Percentiles rank a stretch among this genome's conserved stretches.
Evolutionary conservation across 352 stramenopile genomes (phyloP).

Genomic region (Phytophthora crassamura): DNA sequence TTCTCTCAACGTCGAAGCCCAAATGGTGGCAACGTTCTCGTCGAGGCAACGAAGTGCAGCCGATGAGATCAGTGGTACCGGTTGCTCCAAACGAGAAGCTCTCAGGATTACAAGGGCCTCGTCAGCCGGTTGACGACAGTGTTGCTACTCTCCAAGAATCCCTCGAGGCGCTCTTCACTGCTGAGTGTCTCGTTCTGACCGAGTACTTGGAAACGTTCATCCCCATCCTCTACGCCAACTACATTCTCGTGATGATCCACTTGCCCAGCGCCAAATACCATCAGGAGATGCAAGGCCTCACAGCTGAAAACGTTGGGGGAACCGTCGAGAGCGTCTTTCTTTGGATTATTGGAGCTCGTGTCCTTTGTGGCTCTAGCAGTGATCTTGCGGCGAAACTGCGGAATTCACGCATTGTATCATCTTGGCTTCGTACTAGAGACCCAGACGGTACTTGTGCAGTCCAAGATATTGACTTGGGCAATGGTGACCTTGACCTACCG

Average conservation of each 20-base stretch:
- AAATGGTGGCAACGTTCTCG: not conserved
- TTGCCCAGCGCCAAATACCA: too few species aligned
- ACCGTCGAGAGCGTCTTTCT: too few species aligned
- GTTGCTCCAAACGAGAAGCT: not conserved
- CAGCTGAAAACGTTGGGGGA: too few species aligned
- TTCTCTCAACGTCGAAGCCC: not conserved
- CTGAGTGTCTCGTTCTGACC: too few species aligned
- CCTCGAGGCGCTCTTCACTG: slow-evolving; percentile 24
- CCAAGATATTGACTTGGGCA: slow-evolving; percentile 22
- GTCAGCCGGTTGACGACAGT: not conserved
- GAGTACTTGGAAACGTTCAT: too few species aligned
- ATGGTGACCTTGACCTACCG: slow-evolving; percentile 8
- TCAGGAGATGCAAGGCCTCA: too few species aligned
- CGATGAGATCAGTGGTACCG: not conserved
- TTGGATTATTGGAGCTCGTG: too few species aligned
- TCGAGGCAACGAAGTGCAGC: not conserved
- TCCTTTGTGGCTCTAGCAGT: too few species aligned
- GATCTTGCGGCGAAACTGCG: slow-evolving; percentile 10
- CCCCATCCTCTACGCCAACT: too few species aligned
- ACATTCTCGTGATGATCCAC: too few species aligned
- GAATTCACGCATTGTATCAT: slow-evolving; percentile 20
- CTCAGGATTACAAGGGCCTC: too few species aligned
- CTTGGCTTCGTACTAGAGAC: slow-evolving; percentile 31
- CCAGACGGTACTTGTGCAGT: slow-evolving; percentile 14
- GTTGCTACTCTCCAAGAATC: not conserved